Base-by-base conservation (phyloP, 192 early-diverging fungal genomes). In the Coemansia sp. region DNA sequence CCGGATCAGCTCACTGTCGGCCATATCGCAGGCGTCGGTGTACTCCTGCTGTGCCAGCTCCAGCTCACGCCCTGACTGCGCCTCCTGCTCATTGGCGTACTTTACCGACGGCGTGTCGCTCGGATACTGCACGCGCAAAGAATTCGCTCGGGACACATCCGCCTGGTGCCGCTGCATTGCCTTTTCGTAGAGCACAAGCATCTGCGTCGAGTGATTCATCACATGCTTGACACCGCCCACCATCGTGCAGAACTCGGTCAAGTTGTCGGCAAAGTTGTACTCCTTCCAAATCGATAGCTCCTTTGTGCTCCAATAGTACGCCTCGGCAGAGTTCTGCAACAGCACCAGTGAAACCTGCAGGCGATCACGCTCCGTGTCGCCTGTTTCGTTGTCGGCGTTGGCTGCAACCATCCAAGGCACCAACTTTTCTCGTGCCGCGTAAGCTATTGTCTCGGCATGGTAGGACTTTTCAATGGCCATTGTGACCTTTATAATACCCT, bases 11-110 rank as follows among this genome's bases (percentile, higher is more conserved):
- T 78, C 74, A 2, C 37, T 38, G 6, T 59, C 55, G 15, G 59
- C 68, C 53, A 67, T 62, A 22, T 71, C 69, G 59, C 69, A 67
- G 15, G 74, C 63, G 44, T 78, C 74, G 4, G 69, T 60, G 58
- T 78, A 78, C 38, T 71, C 74, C 34, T 78, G 74, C 30, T 67
- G 74, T 0, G 74, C 74, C 55, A 67, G 39, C 25, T 78, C 69
- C 63, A 63, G 58, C 44, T 78, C 69, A 12, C 69, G 52, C 59
- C 57, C 74, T 0, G 64, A 37, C 51, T 71, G 57, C 27, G 55
- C 64, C 37, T 78, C 74, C 14, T 67, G 57, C 61, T 78, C 74
- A 51, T 78, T 78, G 19, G 74, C 74, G 33, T 67, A 61, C 47
- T 68, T 71, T 19, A 78, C 74, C 9, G 74, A 66, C 13, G 69